Base-by-base conservation (phyloP, 768 basidiomycete species). In the Pleurotus tuber-regium region DNA sequence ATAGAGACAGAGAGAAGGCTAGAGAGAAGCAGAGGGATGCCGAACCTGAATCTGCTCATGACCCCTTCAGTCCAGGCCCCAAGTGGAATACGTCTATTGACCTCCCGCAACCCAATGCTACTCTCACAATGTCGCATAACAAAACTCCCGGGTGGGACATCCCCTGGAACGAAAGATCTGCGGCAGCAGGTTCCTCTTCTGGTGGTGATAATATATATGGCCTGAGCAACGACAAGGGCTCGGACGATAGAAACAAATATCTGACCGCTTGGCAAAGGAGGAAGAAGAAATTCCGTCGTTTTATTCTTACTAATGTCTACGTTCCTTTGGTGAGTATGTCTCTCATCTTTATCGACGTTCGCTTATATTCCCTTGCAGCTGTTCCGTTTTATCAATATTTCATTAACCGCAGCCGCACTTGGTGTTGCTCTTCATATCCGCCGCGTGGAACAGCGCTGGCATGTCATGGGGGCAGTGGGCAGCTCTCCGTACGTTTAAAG, bases 341-440 rank as follows among this genome's bases (percentile, higher is more conserved):
- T 19, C 7, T 21, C 25, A 43, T 47, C 8, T 51, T 53, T 41
- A 25, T 30, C 49, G 24, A 2, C 12, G n/a, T 29, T 36, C 28
- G 23, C 51, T 12, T 54, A 59, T 50, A 63, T 18, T 21, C 14
- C 26, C 21, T 55, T 38, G 43, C 57, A 93, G 91, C 74, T 94
- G 31, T 91, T 93, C 65, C 87, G 92, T 48, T 77, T 91, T 58
- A 78, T 86, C 64, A 94, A 94, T 63, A 84, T 96, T 57, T 74
- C 85, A 7, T 88, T 94, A 59, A 93, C 88, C 10, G 80, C 85
- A 12, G 77, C 84, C 33, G 87, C 89, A 2, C 79, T 95, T 39
- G 92, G 79, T 2, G 72, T 94, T 39, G 92, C 92, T 1, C 82
- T 92, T 56, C 78, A 75, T 30, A 89, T 93, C 61, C 83, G 89